A percentile compares a stretch with the other conserved stretches of the same genome.
Evolutionary conservation across 2,329 filamentous ascomycete genomes (phyloP).

Genomic region (Diaporthe ilicicola): DNA sequence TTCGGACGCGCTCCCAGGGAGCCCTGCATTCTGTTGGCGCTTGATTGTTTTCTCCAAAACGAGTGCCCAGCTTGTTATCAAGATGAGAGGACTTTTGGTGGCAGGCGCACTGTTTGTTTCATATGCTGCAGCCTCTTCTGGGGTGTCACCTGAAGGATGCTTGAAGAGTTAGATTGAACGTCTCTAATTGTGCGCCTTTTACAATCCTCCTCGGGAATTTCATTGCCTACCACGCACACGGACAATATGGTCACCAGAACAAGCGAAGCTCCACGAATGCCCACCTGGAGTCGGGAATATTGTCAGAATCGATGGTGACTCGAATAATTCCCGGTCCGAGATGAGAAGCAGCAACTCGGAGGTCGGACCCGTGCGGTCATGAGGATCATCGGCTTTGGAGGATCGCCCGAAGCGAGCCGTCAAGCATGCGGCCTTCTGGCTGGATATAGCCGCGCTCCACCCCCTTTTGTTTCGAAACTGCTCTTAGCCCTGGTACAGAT

Average conservation of each 20-base stretch:
- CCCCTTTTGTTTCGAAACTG: conserved; percentile 20
- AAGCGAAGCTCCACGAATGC: neutral
- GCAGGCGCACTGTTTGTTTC: neutral
- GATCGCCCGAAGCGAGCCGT: conserved; percentile 22
- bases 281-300: neutral
- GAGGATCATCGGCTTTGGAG: neutral
- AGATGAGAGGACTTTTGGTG: conserved; percentile 17
- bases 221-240: neutral
- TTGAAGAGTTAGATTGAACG: conserved; percentile 7
- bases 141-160: conserved; percentile 14
- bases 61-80: neutral
- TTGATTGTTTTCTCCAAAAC: neutral
- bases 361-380: neutral
- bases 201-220: neutral
- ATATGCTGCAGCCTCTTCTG: conserved; percentile 8
- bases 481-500: neutral
- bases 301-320: neutral
- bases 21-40: neutral
- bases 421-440: conserved; percentile 11
- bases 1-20: neutral
- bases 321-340: conserved; percentile 1
- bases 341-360: neutral
- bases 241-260: neutral
- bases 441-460: conserved; percentile 18
- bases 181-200: neutral